Evolutionary conservation across 2,329 filamentous ascomycete genomes (phyloP).

Genomic region (Venturia asperata): DNA sequence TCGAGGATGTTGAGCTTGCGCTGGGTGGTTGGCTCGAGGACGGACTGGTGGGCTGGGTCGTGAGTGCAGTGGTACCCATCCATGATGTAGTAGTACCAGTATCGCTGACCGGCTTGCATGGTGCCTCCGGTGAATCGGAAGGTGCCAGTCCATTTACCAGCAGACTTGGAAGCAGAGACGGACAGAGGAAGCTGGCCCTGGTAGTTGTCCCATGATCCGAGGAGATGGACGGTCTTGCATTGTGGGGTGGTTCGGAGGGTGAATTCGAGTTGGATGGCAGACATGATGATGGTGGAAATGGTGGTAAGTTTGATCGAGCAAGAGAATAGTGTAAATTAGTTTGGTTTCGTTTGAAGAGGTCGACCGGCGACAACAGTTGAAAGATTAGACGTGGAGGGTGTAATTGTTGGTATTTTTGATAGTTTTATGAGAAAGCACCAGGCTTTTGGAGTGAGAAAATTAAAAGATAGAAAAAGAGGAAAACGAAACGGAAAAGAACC

Average conservation of each 20-base stretch:
- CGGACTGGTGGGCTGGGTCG: constrained; percentile 84
- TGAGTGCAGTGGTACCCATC: constrained; percentile 97
- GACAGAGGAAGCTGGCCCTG: constrained; percentile 86
- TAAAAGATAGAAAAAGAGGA: constrained; percentile 35
- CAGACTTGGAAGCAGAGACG: constrained; percentile 74
- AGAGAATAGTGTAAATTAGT: constrained; percentile 42
- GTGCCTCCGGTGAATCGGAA: constrained; percentile 90
- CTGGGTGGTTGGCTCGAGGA: constrained; percentile 91
- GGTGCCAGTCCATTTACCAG: constrained; percentile 88
- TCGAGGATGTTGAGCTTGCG: constrained; percentile 97
- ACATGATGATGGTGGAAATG: constrained; percentile 53
- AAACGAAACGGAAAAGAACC: constrained; percentile 39
- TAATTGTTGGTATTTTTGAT: constrained; percentile 20
- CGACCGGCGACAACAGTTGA: constrained; percentile 36
- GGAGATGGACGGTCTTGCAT: constrained; percentile 94
- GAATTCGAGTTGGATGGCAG: constrained; percentile 89
- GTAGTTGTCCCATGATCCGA: constrained; percentile 99
- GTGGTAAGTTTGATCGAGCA: constrained; percentile 30
- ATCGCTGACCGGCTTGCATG: constrained; percentile 80
- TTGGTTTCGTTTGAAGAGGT: constrained; percentile 26
- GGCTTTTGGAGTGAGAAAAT: constrained; percentile 35
- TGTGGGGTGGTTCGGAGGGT: constrained; percentile 90
- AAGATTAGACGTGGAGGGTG: constrained; percentile 23
- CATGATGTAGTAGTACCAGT: constrained; percentile 99
- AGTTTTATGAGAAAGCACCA: constrained; percentile 35